Conservation (phyloP, 495 filamentous ascomycete genomes). For the Penicillium lividum region DNA sequence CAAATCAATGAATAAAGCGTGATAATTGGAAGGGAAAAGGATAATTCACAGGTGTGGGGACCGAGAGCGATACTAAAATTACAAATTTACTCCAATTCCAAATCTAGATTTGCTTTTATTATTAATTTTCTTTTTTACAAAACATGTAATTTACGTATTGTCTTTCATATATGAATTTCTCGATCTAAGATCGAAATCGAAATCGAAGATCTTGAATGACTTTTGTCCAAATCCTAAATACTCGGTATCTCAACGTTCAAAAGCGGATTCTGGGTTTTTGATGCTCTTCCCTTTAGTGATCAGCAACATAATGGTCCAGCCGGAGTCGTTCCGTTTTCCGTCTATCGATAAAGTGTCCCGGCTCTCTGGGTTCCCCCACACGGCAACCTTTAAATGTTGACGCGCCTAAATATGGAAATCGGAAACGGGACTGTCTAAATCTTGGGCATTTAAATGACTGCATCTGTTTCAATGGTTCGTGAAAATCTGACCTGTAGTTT, state of each 20-base stretch:
- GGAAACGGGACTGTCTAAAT: too few relatives aligned
- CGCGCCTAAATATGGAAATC: not conserved
- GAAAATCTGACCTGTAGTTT: too few relatives aligned
- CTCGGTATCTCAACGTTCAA: not conserved
- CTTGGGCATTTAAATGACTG: too few relatives aligned
- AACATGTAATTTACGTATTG: conserved; percentile 20
- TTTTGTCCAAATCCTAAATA: not conserved
- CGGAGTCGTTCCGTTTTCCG: conserved; percentile 24
- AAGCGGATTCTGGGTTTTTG: not conserved
- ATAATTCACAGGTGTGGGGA: too few relatives aligned
- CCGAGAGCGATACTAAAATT: not conserved
- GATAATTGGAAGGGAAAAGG: conserved; percentile 17
- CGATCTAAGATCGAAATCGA: not conserved
- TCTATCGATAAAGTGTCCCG: conserved; percentile 16
- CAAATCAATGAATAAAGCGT: not conserved
- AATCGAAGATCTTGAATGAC: not conserved
- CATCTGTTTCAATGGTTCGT: too few relatives aligned
- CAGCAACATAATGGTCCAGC: conserved; percentile 12
- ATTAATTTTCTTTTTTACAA: not conserved
- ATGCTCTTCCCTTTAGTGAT: not conserved
- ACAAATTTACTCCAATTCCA: not conserved
- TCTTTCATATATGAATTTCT: not conserved
- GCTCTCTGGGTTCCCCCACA: conserved; percentile 17
- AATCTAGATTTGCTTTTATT: not conserved
- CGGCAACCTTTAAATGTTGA: conserved; percentile 3